Percentiles rank a stretch among this genome's conserved stretches.
Evolutionary conservation across 2,329 filamentous ascomycete species (phyloP).

Genomic region (Stachybotrys chartarum): DNA sequence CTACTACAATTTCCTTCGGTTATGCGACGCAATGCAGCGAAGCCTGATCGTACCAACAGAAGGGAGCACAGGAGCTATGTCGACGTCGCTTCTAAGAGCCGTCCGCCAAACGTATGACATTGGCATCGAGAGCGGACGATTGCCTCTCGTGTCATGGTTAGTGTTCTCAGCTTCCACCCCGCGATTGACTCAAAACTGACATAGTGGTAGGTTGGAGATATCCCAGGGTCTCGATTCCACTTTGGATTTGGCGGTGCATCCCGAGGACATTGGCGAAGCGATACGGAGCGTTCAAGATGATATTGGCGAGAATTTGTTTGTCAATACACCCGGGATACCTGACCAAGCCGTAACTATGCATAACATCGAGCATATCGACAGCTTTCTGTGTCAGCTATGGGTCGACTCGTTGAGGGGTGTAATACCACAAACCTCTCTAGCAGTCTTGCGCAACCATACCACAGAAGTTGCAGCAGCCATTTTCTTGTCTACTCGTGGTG

Average conservation of each 20-base stretch:
- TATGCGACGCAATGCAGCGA: conserved; percentile 14
- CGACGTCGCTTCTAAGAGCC: conserved; percentile 15
- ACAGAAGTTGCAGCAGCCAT: conserved; percentile 23
- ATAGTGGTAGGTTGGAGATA: not conserved
- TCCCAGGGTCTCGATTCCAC: not conserved
- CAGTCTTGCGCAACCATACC: conserved; percentile 17
- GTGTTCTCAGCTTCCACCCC: not conserved
- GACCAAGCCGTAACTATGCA: conserved; percentile 16
- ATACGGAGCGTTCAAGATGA: not conserved
- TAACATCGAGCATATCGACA: conserved; percentile 18
- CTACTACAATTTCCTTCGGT: not conserved
- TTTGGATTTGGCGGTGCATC: not conserved
- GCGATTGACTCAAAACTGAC: not conserved
- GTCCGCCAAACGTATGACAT: conserved; percentile 17
- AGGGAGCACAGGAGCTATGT: conserved; percentile 11
- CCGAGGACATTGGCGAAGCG: not conserved
- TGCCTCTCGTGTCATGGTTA: conserved; percentile 27
- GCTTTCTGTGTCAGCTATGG: conserved; percentile 23
- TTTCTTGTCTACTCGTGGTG: conserved; percentile 26
- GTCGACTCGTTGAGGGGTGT: conserved; percentile 11
- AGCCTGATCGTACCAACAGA: conserved; percentile 4
- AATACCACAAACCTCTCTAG: conserved; percentile 15
- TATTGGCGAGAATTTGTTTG: not conserved
- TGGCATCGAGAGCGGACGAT: conserved; percentile 14
- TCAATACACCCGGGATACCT: not conserved